These are phyloP conservation scores for Mercurialis annua DNA, from an alignment of 345 rosid genomes.

Conservation along the genomic window DNA sequence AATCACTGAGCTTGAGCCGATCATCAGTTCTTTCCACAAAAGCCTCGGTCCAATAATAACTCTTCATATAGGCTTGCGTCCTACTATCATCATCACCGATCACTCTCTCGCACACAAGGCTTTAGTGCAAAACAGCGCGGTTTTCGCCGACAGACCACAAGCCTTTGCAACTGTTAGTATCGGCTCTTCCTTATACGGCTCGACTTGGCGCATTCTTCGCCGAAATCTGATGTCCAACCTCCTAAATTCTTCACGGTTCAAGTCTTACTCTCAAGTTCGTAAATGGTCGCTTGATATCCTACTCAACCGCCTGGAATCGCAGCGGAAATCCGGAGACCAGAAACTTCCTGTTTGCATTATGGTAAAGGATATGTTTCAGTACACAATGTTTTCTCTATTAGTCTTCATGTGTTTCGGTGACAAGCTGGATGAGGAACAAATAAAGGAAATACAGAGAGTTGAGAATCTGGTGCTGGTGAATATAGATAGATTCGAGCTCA, in stretches of 20 bases:
- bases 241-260: slow-evolving; percentile 20
- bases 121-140: slow-evolving; percentile 16
- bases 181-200: slow-evolving; percentile 7
- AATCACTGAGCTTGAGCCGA: not conserved
- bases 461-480: not conserved
- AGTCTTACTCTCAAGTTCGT: slow-evolving; percentile 12
- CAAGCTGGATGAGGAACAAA: slow-evolving; percentile 11
- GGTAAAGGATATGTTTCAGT: not conserved
- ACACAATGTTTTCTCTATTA: slow-evolving; percentile 19
- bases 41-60: too few species aligned
- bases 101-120: slow-evolving; percentile 20
- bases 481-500: not conserved
- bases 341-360: too few species aligned
- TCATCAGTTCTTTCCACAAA: too few species aligned
- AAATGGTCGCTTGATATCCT: slow-evolving; percentile 8
- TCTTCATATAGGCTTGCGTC: too few species aligned
- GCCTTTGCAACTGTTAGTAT: not conserved
- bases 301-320: not conserved
- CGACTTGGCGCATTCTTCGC: slow-evolving; percentile 25
- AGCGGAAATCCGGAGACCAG: not conserved
- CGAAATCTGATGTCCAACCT: slow-evolving; percentile 22
- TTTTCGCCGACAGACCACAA: slow-evolving; percentile 9
- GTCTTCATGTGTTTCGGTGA: slow-evolving; percentile 23
- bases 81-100: slow-evolving; percentile 17
- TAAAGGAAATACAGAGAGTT: slow-evolving; percentile 11